Percentiles rank a stretch among this genome's conserved stretches.
phyloP scores from a whole-genome alignment of 306 rosid species.

The Cucumis hystrix region DNA sequence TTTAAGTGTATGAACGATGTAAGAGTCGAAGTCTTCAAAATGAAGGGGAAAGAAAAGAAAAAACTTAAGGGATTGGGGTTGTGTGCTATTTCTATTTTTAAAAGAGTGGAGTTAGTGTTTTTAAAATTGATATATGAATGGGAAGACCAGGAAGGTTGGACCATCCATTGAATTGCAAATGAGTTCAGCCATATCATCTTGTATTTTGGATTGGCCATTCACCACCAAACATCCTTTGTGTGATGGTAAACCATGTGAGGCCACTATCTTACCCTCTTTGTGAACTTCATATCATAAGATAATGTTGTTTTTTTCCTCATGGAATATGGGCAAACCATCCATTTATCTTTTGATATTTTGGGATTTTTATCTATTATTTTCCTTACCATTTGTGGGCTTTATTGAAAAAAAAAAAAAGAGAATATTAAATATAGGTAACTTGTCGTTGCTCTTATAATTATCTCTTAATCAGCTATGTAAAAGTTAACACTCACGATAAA shows the following conservation, averaged over 20 bases:
- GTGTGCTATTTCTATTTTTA: neutral
- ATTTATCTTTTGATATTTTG: neutral
- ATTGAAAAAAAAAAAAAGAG: neutral
- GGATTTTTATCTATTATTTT: neutral
- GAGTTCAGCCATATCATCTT: neutral
- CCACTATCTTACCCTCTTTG: neutral
- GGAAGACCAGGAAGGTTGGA: neutral
- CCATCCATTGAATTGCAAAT: neutral
- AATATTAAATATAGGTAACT: too few relatives aligned
- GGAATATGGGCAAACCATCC: neutral
- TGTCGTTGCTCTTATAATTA: too few relatives aligned
- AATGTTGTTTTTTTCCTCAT: neutral
- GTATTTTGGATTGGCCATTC: neutral
- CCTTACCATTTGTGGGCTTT: neutral
- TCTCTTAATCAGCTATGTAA: too few relatives aligned
- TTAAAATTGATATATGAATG: neutral
- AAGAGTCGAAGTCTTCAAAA: too few relatives aligned
- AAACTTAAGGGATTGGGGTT: neutral
- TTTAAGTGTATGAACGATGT: too few relatives aligned
- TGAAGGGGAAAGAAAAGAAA: too few relatives aligned
- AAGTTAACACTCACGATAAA: too few relatives aligned
- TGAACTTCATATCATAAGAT: neutral
- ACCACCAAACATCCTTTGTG: neutral
- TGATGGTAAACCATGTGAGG: neutral
- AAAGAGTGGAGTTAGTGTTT: too few relatives aligned